Base-by-base conservation (phyloP, 805 yeast genomes). In the Clavispora phyllophila region DNA sequence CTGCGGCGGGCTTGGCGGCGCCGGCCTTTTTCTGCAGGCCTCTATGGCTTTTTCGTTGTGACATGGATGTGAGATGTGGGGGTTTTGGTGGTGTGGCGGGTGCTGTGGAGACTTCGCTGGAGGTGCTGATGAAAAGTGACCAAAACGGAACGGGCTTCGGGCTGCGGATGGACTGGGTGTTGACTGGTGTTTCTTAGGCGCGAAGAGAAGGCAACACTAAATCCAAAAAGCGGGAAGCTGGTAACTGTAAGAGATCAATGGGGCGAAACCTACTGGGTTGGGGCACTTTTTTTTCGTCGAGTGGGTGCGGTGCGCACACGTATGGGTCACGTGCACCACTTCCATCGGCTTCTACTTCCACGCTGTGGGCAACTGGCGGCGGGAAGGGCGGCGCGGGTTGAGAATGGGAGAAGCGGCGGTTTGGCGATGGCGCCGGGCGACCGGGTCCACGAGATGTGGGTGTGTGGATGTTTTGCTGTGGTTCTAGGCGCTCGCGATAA, bases 1-100 rank as follows among this genome's bases (percentile, higher is more conserved):
- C 19, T 26, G 44, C 40, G 13, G 46, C 43, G 27, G 44, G 17
- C 32, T 39, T 39, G 41, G 40, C 44, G 17, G 34, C 24, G 36
- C 40, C 39, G 22, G 42, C 45, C 48, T 47, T 47, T 42, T 47
- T 49, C 31, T 25, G 24, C 29, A 17, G 31, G 39, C 33, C 31
- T 31, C 46, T 49, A 39, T 44, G 25, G 36, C 41, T 47, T 49
- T 44, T 51, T 51, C 55, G 55, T 49, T 51, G 55, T 36, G 55
- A 49, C 55, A 51, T 51, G 35, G 19, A 17, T 28, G 34, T 29
- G 34, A 19, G 33, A 18, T 37, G 33, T 18, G 19, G 36, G 36
- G 36, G 14, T 19, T 13, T 28, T 17, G 27, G 27, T 10, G 31
- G 31, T 28, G 32, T 28, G 32, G 32, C 32, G 32, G 32, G 32